Evolutionary conservation across 352 stramenopile genomes (phyloP), one percentile per base, ranked within the genome.

Genomic region (Phytophthora ramorum): DNA sequence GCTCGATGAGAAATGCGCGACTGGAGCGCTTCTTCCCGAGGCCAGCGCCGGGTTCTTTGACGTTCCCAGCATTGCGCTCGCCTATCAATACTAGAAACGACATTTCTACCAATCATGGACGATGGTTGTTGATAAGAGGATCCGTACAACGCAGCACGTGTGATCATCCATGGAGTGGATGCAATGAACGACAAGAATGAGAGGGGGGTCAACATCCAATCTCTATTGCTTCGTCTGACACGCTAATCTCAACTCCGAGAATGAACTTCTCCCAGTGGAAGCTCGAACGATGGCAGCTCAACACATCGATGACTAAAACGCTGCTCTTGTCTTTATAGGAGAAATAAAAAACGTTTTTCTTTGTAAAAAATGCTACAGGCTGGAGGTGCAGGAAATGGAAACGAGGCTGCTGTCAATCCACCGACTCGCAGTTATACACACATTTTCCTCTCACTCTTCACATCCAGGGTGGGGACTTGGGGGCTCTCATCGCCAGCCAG

Each of bases 351-450:
- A 59, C 30, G 40, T 66, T 66, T 72, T 75, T 68, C 35, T 67
- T 72, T 48, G 37, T 59, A 62, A 74, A 24, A 57, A 78, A 78
- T 78, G 49, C 58, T 78, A 73, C 71, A 70, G 61, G 48, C 66
- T 75, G 66, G 66, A 70, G 41, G 63, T 40, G 19, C 19, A 49
- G 40, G 16, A 69, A 63, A 65, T 53, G 57, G 67, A 58, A 69
- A 66, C 48, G 58, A 71, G 57, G 62, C 57, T 73, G 66, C 60
- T 28, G 61, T 74, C 61, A 73, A 69, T 70, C 58, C 71, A 66
- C 53, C 63, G 71, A 75, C 41, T 26, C 60, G 57, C 66, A 75
- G 62, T 78, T 75, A 78, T 83, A 83, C 51, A 71, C 64, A 77
- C 52, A 75, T 57, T 66, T 73, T 69, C 64, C 63, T 47, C 51